A percentile compares a stretch with the other conserved stretches of the same genome.
phyloP scores from a whole-genome alignment of 1,284 basidiomycete species.

The Ceratobasidium sp. region DNA sequence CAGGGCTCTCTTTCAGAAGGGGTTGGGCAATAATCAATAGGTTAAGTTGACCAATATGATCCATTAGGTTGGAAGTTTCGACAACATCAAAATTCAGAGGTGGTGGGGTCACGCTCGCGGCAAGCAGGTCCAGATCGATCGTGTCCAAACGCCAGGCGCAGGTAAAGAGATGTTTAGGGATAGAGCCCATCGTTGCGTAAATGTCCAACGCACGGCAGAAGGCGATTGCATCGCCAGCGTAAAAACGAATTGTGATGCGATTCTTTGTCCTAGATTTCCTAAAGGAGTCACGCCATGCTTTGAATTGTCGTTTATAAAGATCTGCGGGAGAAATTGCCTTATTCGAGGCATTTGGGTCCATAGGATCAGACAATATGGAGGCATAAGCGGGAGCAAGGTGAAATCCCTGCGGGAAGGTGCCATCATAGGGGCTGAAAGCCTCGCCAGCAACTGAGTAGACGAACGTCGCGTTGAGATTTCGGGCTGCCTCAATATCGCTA shows the following conservation, averaged over 20 bases:
- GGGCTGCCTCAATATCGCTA: slow-evolving; percentile 3
- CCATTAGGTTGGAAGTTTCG: slow-evolving; percentile 27
- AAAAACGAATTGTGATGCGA: slow-evolving; percentile 10
- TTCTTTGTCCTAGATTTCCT: background rate
- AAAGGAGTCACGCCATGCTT: background rate
- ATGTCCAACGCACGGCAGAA: slow-evolving; percentile 28
- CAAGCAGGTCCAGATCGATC: background rate
- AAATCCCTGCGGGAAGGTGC: slow-evolving; percentile 9
- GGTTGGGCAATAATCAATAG: background rate
- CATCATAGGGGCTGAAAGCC: background rate
- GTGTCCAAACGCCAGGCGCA: background rate
- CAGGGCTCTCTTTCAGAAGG: slow-evolving; percentile 8
- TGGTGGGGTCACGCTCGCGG: background rate
- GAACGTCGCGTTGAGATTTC: slow-evolving; percentile 14
- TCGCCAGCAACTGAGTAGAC: slow-evolving; percentile 13
- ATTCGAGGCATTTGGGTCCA: no score
- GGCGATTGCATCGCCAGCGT: slow-evolving; percentile 16
- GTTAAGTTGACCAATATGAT: slow-evolving; percentile 37
- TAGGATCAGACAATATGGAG: background rate
- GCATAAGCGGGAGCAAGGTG: slow-evolving; percentile 5
- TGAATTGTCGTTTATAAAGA: slow-evolving; percentile 13
- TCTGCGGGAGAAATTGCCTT: background rate
- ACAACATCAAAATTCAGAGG: slow-evolving; percentile 21
- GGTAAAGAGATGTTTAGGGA: no score
- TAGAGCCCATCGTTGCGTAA: background rate